These are phyloP conservation scores for Cyberlindnera bimundalis DNA, from an alignment of 805 yeast species.

Conservation along the genomic window DNA sequence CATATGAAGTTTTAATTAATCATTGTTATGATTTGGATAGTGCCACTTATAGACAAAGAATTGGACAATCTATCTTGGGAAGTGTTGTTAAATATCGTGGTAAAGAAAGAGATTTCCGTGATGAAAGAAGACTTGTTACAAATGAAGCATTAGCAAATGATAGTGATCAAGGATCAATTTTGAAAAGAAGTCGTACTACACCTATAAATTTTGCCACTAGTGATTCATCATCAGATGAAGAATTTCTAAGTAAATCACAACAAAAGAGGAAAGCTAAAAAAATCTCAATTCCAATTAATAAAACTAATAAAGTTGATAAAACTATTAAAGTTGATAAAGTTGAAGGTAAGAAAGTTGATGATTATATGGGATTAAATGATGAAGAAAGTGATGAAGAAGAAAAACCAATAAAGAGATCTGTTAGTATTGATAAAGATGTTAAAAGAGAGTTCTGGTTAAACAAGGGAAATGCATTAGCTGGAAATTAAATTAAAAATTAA, in stretches of 20 bases:
- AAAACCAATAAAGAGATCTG: constrained; percentile 6
- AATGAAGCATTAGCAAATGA: constrained; percentile 52
- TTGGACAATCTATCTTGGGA: constrained; percentile 74
- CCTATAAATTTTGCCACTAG: constrained; percentile 16
- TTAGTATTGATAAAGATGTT: constrained; percentile 21
- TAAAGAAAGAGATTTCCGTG: constrained; percentile 69
- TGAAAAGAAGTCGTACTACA: constrained; percentile 16
- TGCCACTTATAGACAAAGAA: constrained; percentile 60
- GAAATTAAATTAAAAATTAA: neutral
- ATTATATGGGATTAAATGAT: constrained; percentile 18
- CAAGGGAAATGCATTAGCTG: constrained; percentile 30
- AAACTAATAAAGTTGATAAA: neutral
- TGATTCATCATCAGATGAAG: constrained; percentile 16
- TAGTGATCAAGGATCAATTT: constrained; percentile 12
- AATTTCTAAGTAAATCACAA: constrained; percentile 14
- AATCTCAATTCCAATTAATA: neutral
- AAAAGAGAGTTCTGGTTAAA: constrained; percentile 37
- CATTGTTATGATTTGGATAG: constrained; percentile 70
- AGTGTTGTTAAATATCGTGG: constrained; percentile 76
- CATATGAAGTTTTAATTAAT: constrained; percentile 71
- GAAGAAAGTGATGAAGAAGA: constrained; percentile 26
- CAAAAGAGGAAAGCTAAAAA: constrained; percentile 1
- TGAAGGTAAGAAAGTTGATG: constrained; percentile 16
- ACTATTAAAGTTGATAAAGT: constrained; percentile 2
- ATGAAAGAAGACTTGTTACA: constrained; percentile 60